phyloP scores from a whole-genome alignment of 2,329 filamentous ascomycete genomes.

The Cytospora piceae region DNA sequence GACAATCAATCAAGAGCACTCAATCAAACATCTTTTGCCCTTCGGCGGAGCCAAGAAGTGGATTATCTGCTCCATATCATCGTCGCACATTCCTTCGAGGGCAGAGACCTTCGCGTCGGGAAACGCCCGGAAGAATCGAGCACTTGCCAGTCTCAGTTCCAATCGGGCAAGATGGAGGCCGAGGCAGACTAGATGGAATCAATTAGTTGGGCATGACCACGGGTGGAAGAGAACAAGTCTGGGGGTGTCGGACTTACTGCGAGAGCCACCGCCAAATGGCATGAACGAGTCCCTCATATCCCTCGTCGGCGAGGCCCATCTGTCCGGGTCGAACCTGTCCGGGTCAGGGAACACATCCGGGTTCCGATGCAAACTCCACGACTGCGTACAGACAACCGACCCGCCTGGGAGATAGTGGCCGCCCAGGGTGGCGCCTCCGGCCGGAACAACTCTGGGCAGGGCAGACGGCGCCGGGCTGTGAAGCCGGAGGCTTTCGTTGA shows the following conservation, averaged over 20 bases:
- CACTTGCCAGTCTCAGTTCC: constrained; percentile 53
- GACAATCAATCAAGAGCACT: constrained; percentile 19
- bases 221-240: background rate
- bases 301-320: constrained; percentile 43
- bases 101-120: constrained; percentile 37
- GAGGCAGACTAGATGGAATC: constrained; percentile 50
- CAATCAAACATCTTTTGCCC: constrained; percentile 37
- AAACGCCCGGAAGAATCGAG: constrained; percentile 50
- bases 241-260: constrained; percentile 32
- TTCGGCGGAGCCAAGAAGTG: constrained; percentile 38
- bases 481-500: constrained; percentile 51
- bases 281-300: constrained; percentile 37
- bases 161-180: constrained; percentile 59
- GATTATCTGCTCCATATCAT: constrained; percentile 37
- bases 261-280: constrained; percentile 38
- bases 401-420: constrained; percentile 47
- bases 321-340: constrained; percentile 40
- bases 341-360: constrained; percentile 46
- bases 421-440: constrained; percentile 43
- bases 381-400: constrained; percentile 46
- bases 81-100: constrained; percentile 37
- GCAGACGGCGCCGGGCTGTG: constrained; percentile 45
- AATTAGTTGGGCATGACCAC: constrained; percentile 35
- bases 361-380: constrained; percentile 53
- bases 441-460: constrained; percentile 47